Evolutionary conservation across 768 basidiomycete genomes (phyloP).

Genomic region (Dentipellis fragilis): DNA sequence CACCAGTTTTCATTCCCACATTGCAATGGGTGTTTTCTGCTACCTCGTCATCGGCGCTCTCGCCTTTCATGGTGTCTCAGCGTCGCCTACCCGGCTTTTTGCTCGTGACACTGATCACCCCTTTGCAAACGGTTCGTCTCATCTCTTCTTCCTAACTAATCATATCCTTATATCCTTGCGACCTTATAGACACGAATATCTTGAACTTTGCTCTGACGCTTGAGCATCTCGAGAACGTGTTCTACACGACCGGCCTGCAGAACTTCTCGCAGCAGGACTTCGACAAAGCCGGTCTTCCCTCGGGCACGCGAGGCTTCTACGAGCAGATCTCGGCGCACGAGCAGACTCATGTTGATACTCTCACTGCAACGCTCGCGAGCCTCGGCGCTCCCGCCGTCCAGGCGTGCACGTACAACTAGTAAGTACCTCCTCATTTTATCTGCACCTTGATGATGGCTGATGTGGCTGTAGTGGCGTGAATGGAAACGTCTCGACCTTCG

Average conservation of each 20-base stretch:
- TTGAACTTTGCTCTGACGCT: constrained; percentile 40
- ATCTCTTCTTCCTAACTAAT: too few species aligned
- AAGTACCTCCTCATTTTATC: constrained; percentile 11
- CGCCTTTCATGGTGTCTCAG: too few species aligned
- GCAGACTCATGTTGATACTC: constrained; percentile 40
- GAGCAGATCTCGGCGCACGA: constrained; percentile 48
- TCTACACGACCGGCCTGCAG: constrained; percentile 33
- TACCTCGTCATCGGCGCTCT: too few species aligned
- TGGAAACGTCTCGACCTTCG: constrained; percentile 26
- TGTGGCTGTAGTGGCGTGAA: constrained; percentile 25
- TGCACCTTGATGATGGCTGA: constrained; percentile 23
- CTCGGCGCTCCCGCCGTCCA: constrained; percentile 35
- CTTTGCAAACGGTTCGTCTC: too few species aligned
- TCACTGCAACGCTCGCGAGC: constrained; percentile 30
- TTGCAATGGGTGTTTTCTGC: too few species aligned
- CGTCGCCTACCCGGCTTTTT: too few species aligned
- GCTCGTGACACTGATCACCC: too few species aligned
- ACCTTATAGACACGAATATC: constrained; percentile 16
- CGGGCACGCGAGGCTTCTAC: constrained; percentile 40
- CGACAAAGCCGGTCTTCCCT: constrained; percentile 33
- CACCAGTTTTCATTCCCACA: too few species aligned
- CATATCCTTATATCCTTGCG: too few species aligned
- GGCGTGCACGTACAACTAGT: constrained; percentile 56
- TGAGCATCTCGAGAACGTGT: constrained; percentile 36
- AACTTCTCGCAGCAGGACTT: constrained; percentile 39